A percentile compares a stretch with the other conserved stretches of the same genome.
These are phyloP conservation scores for Psilocybe sp. DNA, from an alignment of 768 basidiomycete genomes.

Conservation along the genomic window DNA sequence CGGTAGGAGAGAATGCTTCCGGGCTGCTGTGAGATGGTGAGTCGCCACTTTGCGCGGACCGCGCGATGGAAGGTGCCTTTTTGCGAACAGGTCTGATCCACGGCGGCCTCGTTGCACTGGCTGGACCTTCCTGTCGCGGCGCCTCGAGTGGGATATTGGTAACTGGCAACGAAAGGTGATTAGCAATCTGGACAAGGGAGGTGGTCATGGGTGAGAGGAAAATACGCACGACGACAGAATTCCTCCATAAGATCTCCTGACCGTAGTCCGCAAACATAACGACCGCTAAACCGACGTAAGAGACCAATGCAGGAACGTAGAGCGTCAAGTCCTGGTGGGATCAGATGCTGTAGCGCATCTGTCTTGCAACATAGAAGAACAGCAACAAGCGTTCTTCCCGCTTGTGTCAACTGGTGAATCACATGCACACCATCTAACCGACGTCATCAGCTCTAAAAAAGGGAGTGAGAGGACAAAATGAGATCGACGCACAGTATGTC, in stretches of 20 bases:
- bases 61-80: slow-evolving; percentile 52
- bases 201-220: slow-evolving; percentile 3
- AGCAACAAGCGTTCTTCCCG: slow-evolving; percentile 86
- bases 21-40: slow-evolving; percentile 56
- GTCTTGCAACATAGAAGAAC: slow-evolving; percentile 85
- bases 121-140: slow-evolving; percentile 45
- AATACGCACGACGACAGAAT: slow-evolving; percentile 75
- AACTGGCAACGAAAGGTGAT: slow-evolving; percentile 36
- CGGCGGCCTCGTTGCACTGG: slow-evolving; percentile 59
- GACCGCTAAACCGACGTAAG: slow-evolving; percentile 83
- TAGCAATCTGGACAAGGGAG: background rate
- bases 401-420: slow-evolving; percentile 93
- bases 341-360: slow-evolving; percentile 71
- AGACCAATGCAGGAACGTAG: slow-evolving; percentile 86
- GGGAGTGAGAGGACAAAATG: slow-evolving; percentile 4
- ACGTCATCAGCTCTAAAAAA: slow-evolving; percentile 10
- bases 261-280: slow-evolving; percentile 88
- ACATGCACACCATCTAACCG: slow-evolving; percentile 85
- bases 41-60: slow-evolving; percentile 41
- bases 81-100: slow-evolving; percentile 90
- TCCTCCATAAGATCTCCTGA: slow-evolving; percentile 94
- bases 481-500: slow-evolving; percentile 79
- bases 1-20: slow-evolving; percentile 62
- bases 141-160: slow-evolving; percentile 87
- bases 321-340: slow-evolving; percentile 80